Conservation (phyloP, 1,284 basidiomycete species). For the Vanrija sp. region DNA sequence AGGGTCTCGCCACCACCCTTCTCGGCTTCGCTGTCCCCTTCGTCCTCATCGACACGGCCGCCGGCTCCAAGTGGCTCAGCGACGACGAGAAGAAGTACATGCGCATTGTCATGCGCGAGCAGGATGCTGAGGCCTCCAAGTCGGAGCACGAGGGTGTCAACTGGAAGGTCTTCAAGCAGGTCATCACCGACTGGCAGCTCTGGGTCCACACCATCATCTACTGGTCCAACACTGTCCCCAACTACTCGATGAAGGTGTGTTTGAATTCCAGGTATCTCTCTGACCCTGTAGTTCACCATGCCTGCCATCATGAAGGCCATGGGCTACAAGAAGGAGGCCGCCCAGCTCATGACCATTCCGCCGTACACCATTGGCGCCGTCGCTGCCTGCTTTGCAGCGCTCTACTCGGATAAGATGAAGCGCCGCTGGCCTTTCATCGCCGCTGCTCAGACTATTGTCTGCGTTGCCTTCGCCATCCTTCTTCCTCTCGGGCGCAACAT, state of each 20-base stretch:
- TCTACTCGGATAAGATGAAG: conserved; percentile 18
- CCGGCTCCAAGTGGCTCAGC: conserved; percentile 2
- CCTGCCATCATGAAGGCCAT: conserved; percentile 26
- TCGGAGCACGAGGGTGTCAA: background rate
- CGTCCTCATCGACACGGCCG: conserved; percentile 6
- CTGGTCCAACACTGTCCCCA: conserved; percentile 9
- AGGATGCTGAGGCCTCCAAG: background rate
- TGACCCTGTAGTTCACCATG: conserved; percentile 13
- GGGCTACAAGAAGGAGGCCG: conserved; percentile 20
- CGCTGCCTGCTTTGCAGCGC: conserved; percentile 17
- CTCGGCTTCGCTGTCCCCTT: background rate
- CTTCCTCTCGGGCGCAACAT: background rate
- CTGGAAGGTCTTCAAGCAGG: background rate
- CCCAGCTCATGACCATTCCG: conserved; percentile 33
- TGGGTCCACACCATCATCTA: conserved; percentile 7
- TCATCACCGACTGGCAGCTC: conserved; percentile 10
- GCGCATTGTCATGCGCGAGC: background rate
- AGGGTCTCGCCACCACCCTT: no score
- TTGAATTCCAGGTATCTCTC: no score
- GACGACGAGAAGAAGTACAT: conserved; percentile 10
- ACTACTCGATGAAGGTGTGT: conserved; percentile 5
- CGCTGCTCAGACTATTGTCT: conserved; percentile 1
- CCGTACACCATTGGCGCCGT: conserved; percentile 27
- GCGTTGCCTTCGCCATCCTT: conserved; percentile 21
- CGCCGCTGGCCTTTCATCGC: conserved; percentile 22